Evolutionary conservation across 164 flowering plant species (phyloP), one percentile per base, ranked within the genome.

Genomic region (Paratinospora sagittata): DNA sequence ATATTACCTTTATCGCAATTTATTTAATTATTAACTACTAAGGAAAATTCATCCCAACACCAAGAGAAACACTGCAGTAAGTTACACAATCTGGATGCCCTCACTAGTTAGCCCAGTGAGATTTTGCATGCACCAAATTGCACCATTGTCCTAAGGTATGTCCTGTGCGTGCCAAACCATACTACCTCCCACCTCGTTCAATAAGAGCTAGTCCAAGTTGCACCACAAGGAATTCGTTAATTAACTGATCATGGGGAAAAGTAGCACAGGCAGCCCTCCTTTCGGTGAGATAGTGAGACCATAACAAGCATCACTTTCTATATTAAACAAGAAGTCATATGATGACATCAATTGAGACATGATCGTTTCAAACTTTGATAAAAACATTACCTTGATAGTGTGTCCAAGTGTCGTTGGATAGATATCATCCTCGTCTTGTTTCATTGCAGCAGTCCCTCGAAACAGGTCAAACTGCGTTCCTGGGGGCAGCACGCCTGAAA

Each of bases 361-460:
- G 3, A 52, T 52, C 19, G 55, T 3, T 0, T 52, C 21, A 52
- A 14, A 52, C 6, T 7, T 16, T 52, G n/a, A 52, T 3, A 5
- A 55, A 68, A 19, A 39, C 33, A 69, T 55, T 65, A 86, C 99
- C 90, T 90, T 96, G 27, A 93, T 91, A 57, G 97, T 91, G 73
- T 93, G 99, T 3, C 78, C 81, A 71, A 93, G 92, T 70, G 84
- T 82, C 52, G 96, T 90, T 55, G 98, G 96, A 74, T 88, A 88
- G 82, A 82, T 87, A 75, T 96, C 99, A 72, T 96, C 99, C 60
- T 90, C 94, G 76, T 96, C 99, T 77, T 96, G 98, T 81, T 91
- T 96, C 99, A 96, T 91, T 67, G 98, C 98, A 83, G 99, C 98
- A 47, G 99, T 96, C 77, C 98, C 98, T 72, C 98, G 81, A 78